Evolutionary conservation across 352 stramenopile species (phyloP), one percentile per base, ranked within the genome.

Genomic region (Phytophthora cajani): DNA sequence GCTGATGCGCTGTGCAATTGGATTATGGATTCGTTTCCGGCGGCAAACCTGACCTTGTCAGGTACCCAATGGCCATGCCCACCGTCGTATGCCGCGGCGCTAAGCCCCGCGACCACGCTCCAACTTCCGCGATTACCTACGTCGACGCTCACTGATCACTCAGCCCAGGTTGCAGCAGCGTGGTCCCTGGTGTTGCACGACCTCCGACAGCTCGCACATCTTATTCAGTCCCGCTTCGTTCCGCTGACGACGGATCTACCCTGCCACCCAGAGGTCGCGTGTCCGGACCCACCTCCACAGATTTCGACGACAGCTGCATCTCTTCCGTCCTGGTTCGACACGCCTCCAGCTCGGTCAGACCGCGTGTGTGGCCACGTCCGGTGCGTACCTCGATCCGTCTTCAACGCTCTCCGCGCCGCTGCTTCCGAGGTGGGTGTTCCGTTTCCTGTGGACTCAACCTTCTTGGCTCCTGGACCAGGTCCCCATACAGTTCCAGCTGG

Each of bases 1-100:
- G 12, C 64, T 1, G 55, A 71, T 11, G 64, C 56, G 7, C 49
- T 71, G 2, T 71, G 56, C 50, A 77, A 77, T 49, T 77, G 64
- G 60, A 58, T 60, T 14, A 73, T 71, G 64, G 70, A 77, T 42
- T 25, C 30, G 32, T 21, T 51, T 17, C 14, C 32, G 3, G 17
- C 46, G 0, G 10, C 38, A 17, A 17, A 49, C 42, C 42, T 49
- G 12, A 21, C 42, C 5, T 49, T 21, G 17, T 49, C 16, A 3
- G 42, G 42, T 17, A 21, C 42, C 5, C 5, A 7, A 3, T 61
- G 57, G 44, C 19, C 55, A 14, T 61, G 50, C 30, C 50, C 38
- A 8, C 36, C 8, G 3, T 12, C 12, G 16, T 46, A 47, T 17
- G 23, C 33, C 12, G 36, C 17, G 9, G 14, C 51, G 21, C 30